Percentiles rank a stretch among this genome's conserved stretches.
phyloP scores from a whole-genome alignment of 371 early-diverging fungal species.

The Mucor lusitanicus region DNA sequence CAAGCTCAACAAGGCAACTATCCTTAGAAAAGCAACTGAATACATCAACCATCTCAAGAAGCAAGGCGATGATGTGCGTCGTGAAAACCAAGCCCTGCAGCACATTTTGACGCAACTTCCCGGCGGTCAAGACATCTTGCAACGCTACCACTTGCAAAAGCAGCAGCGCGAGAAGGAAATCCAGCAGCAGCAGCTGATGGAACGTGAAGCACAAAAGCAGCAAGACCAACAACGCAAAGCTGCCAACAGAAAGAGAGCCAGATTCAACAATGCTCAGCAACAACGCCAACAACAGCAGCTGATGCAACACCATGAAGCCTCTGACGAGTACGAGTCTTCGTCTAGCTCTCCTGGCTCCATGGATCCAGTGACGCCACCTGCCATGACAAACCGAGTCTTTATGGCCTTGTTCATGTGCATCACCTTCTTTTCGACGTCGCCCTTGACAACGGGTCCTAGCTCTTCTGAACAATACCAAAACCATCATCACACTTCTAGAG shows the following conservation, averaged over 20 bases:
- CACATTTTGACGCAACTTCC: constrained; percentile 54
- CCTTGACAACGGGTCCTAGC: constrained; percentile 40
- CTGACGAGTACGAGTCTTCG: constrained; percentile 35
- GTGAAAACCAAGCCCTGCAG: constrained; percentile 55
- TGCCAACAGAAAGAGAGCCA: constrained; percentile 30
- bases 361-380: constrained; percentile 21
- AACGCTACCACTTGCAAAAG: constrained; percentile 32
- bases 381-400: constrained; percentile 38
- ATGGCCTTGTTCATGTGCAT: constrained; percentile 55
- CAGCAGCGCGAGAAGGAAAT: constrained; percentile 37
- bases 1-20: constrained; percentile 90
- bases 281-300: constrained; percentile 40
- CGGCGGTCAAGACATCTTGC: constrained; percentile 53
- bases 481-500: constrained; percentile 35
- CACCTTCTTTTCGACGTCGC: constrained; percentile 46
- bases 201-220: constrained; percentile 28
- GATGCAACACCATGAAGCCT: constrained; percentile 11
- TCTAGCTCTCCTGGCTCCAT: constrained; percentile 28
- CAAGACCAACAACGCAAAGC: constrained; percentile 28
- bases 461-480: constrained; percentile 39
- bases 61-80: constrained; percentile 46
- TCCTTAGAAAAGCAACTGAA: constrained; percentile 86
- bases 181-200: constrained; percentile 23
- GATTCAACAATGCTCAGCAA: constrained; percentile 36
- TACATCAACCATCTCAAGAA: constrained; percentile 78